A percentile compares a stretch with the other conserved stretches of the same genome.
These are phyloP conservation scores for Coprinopsis marcescibilis DNA, from an alignment of 768 basidiomycete genomes.

Conservation along the genomic window DNA sequence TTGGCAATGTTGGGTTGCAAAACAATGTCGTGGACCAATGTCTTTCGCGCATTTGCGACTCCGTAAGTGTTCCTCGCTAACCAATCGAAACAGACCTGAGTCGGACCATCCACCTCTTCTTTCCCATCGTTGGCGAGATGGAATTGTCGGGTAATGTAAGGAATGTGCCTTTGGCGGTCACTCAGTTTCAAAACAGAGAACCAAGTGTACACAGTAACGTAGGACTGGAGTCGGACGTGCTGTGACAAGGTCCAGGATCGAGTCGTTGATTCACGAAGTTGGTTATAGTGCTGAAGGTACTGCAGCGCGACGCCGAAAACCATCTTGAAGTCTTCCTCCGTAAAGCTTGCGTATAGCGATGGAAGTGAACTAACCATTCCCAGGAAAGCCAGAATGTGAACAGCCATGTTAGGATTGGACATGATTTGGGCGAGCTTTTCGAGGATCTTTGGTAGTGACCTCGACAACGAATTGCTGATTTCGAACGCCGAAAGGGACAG, in stretches of 20 bases:
- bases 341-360: constrained; percentile 82
- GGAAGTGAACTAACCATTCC: constrained; percentile 79
- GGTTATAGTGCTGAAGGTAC: constrained; percentile 89
- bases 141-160: constrained; percentile 82
- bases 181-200: constrained; percentile 82
- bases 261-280: constrained; percentile 46
- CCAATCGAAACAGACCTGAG: constrained; percentile 98
- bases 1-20: constrained; percentile 48
- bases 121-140: constrained; percentile 79
- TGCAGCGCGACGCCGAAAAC: constrained; percentile 92
- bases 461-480: constrained; percentile 74
- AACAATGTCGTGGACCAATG: constrained; percentile 73
- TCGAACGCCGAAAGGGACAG: constrained; percentile 87
- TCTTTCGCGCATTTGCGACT: constrained; percentile 75
- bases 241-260: constrained; percentile 86
- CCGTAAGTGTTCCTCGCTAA: constrained; percentile 91
- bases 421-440: constrained; percentile 90
- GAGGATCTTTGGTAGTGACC: constrained; percentile 71
- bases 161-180: constrained; percentile 75
- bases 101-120: constrained; percentile 73
- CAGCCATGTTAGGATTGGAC: constrained; percentile 87
- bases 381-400: constrained; percentile 94
- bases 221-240: constrained; percentile 85
- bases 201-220: constrained; percentile 91
- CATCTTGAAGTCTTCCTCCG: constrained; percentile 84